phyloP scores from a whole-genome alignment of 805 yeast genomes.

The Kluyveromyces nonfermentans region DNA sequence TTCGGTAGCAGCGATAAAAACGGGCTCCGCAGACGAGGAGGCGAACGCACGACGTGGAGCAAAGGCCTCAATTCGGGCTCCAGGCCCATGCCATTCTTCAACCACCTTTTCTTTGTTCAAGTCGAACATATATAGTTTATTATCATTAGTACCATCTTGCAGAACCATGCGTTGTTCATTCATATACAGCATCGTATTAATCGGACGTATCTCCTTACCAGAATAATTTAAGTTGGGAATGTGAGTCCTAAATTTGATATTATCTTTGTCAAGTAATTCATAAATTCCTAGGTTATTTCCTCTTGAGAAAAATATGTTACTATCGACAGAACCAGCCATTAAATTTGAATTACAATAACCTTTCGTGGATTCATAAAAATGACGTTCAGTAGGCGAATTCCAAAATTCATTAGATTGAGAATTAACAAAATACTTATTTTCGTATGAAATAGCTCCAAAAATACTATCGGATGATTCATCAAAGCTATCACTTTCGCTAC shows the following conservation, averaged over 20 bases:
- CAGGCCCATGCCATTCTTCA: constrained; percentile 72
- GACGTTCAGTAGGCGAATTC: constrained; percentile 7
- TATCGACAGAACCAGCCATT: constrained; percentile 60
- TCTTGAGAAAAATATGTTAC: constrained; percentile 70
- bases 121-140: constrained; percentile 63
- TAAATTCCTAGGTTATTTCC: constrained; percentile 78
- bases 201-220: constrained; percentile 47
- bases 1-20: constrained; percentile 59
- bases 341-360: constrained; percentile 30
- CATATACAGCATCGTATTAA: constrained; percentile 65
- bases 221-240: constrained; percentile 49
- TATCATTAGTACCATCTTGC: constrained; percentile 40
- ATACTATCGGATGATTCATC: constrained; percentile 1
- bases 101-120: constrained; percentile 68
- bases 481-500: neutral
- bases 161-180: constrained; percentile 62
- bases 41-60: constrained; percentile 69
- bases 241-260: constrained; percentile 55
- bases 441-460: neutral
- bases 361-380: constrained; percentile 37
- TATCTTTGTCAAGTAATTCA: constrained; percentile 42
- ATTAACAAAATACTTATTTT: neutral
- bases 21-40: constrained; percentile 64
- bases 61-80: constrained; percentile 42
- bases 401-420: constrained; percentile 12